Conservation (phyloP, 306 rosid species). For the Glycine latifolia region DNA sequence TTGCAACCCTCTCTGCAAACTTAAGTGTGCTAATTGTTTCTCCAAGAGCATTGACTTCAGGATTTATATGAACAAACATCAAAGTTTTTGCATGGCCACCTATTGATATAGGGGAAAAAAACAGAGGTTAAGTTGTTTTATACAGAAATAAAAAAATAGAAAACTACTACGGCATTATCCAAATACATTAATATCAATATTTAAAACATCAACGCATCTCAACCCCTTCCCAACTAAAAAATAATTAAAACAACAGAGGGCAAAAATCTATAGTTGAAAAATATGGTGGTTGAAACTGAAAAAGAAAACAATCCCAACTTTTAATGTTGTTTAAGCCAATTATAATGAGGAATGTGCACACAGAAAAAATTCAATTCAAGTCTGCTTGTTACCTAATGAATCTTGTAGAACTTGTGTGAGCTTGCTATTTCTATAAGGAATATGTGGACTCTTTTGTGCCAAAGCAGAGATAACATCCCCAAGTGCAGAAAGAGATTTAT, state of each 20-base stretch:
- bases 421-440: conserved; percentile 97
- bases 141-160: background rate
- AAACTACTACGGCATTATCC: too few relatives aligned
- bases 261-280: background rate
- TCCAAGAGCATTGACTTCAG: conserved; percentile 82
- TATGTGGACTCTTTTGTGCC: conserved; percentile 91
- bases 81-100: conserved; percentile 98
- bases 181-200: background rate
- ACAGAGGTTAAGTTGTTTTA: background rate
- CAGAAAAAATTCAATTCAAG: too few relatives aligned
- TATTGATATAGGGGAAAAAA: conserved; percentile 39
- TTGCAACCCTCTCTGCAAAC: conserved; percentile 96
- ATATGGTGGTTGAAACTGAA: background rate
- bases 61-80: conserved; percentile 99
- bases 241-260: background rate
- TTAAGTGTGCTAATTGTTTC: conserved; percentile 97
- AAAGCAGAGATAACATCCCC: conserved; percentile 97
- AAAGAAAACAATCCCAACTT: background rate
- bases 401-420: conserved; percentile 97
- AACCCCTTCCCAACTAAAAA: background rate
- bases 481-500: conserved; percentile 94
- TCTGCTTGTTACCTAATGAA: conserved; percentile 64
- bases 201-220: background rate
- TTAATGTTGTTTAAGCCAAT: background rate
- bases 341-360: background rate